Evolutionary conservation across 2,329 filamentous ascomycete genomes (phyloP).

Genomic region (Sclerotinia sclerotiorum): DNA sequence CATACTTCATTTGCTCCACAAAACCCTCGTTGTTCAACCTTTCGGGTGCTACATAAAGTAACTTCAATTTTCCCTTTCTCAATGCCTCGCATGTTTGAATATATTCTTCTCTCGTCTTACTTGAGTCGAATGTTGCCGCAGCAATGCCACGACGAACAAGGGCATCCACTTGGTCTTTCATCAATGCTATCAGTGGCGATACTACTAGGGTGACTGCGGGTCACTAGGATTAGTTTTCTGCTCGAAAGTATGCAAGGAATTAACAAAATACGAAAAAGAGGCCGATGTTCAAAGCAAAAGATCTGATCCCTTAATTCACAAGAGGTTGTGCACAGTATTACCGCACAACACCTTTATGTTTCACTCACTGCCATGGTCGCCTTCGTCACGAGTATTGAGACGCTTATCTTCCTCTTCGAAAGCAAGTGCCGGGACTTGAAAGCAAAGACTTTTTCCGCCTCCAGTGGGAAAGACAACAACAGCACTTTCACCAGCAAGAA

Average conservation of each 20-base stretch:
- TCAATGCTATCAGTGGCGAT: slow-evolving; percentile 56
- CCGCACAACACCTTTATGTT: not conserved
- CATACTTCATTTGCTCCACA: slow-evolving; percentile 53
- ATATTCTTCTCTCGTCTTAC: slow-evolving; percentile 47
- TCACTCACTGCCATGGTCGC: slow-evolving; percentile 41
- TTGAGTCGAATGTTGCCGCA: slow-evolving; percentile 57
- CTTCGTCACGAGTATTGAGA: slow-evolving; percentile 30
- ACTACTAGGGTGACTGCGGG: slow-evolving; percentile 52
- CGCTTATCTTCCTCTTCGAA: slow-evolving; percentile 44
- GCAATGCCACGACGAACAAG: slow-evolving; percentile 50
- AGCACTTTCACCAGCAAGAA: slow-evolving; percentile 47
- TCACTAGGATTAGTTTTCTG: not conserved
- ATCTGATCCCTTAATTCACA: not conserved
- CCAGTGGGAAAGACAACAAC: slow-evolving; percentile 47
- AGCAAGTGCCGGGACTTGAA: slow-evolving; percentile 47
- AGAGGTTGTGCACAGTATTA: not conserved
- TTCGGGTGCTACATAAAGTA: slow-evolving; percentile 61
- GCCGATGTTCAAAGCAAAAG: not conserved
- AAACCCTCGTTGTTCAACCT: slow-evolving; percentile 62
- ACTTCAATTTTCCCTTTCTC: slow-evolving; percentile 49
- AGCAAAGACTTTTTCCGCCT: slow-evolving; percentile 47
- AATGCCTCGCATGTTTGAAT: slow-evolving; percentile 47
- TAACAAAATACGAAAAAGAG: not conserved
- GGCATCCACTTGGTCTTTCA: slow-evolving; percentile 62
- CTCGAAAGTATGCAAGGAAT: not conserved